A percentile compares a stretch with the other conserved stretches of the same genome.
Conservation (phyloP, 305 asterid species). For the Fraxinus sp. region DNA sequence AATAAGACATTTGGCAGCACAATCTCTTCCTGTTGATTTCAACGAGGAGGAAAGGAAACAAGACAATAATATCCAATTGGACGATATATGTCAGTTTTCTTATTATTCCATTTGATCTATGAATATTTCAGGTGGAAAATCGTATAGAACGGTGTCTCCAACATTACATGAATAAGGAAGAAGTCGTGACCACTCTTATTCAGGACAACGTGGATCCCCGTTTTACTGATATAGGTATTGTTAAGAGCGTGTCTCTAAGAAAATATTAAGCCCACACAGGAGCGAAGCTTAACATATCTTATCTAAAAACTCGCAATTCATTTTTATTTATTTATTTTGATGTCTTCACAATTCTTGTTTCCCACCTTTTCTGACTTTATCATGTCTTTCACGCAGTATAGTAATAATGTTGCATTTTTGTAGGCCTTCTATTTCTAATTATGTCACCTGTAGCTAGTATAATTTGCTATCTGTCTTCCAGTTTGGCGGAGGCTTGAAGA, state of each 20-base stretch:
- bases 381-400: not conserved
- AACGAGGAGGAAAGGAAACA: not conserved
- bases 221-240: constrained; percentile 63
- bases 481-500: constrained; percentile 68
- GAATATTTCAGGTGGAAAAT: constrained; percentile 57
- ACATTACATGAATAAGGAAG: constrained; percentile 72
- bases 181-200: constrained; percentile 49
- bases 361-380: not conserved
- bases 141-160: constrained; percentile 65
- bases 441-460: constrained; percentile 1
- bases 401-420: not conserved
- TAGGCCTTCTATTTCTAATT: constrained; percentile 1
- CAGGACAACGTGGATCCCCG: constrained; percentile 63
- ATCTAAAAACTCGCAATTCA: not conserved
- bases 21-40: not conserved
- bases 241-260: not conserved
- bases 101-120: constrained; percentile 11
- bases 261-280: not conserved
- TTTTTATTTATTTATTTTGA: not conserved
- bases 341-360: not conserved
- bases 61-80: not conserved
- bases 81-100: constrained; percentile 10
- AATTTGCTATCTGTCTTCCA: constrained; percentile 26
- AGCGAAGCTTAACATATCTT: not conserved
- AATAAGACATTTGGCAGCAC: not conserved